These are phyloP conservation scores for Blastobotrys peoriensis DNA, from an alignment of 805 yeast species.

Conservation along the genomic window DNA sequence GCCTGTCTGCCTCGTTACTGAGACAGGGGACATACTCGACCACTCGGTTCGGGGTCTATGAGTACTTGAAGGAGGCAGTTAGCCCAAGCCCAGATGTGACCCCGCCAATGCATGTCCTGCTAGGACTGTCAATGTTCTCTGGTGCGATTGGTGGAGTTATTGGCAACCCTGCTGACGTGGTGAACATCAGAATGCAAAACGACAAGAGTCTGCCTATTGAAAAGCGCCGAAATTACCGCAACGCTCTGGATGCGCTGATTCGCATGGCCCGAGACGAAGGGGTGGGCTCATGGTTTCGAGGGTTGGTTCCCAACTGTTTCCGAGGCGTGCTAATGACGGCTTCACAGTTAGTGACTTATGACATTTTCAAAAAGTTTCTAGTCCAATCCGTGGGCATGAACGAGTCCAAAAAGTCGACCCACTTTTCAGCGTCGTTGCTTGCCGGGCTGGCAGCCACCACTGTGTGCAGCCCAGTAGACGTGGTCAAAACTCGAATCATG, in stretches of 20 bases:
- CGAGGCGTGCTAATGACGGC: constrained; percentile 88
- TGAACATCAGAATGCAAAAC: constrained; percentile 86
- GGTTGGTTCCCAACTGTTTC: constrained; percentile 68
- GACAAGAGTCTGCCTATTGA: constrained; percentile 63
- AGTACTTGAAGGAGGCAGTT: constrained; percentile 54
- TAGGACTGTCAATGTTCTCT: constrained; percentile 78
- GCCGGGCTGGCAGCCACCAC: constrained; percentile 91
- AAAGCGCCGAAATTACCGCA: constrained; percentile 64
- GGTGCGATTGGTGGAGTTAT: constrained; percentile 81
- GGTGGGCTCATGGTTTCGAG: constrained; percentile 53
- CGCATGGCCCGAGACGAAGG: constrained; percentile 61
- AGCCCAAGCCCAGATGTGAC: constrained; percentile 33
- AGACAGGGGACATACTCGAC: constrained; percentile 88
- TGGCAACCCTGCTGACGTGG: constrained; percentile 85
- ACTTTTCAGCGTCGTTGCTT: constrained; percentile 67
- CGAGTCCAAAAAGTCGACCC: constrained; percentile 60
- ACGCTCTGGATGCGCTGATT: constrained; percentile 70
- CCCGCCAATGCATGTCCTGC: constrained; percentile 53
- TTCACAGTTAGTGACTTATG: constrained; percentile 84
- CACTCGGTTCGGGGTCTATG: constrained; percentile 82
- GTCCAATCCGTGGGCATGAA: constrained; percentile 47
- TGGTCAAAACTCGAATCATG: constrained; percentile 84
- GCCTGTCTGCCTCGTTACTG: constrained; percentile 71
- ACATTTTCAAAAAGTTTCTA: constrained; percentile 57
- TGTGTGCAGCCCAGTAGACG: constrained; percentile 89